A percentile compares a stretch with the other conserved stretches of the same genome.
These are phyloP conservation scores for Auriscalpium vulgare DNA, from an alignment of 768 basidiomycete species.

Conservation along the genomic window DNA sequence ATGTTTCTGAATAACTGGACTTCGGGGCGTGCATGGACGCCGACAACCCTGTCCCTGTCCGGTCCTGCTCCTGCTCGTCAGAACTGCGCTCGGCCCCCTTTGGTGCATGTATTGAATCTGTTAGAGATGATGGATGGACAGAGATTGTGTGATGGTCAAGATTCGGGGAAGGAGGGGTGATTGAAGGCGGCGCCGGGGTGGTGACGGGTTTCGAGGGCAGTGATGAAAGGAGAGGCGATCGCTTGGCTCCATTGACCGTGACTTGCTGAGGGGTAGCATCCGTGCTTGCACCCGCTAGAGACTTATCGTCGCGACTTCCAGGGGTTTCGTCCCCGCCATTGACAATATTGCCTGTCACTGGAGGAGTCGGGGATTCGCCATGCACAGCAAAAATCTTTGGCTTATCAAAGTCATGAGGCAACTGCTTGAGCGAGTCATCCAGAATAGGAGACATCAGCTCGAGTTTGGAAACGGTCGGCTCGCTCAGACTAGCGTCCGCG, in stretches of 20 bases:
- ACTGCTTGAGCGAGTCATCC: constrained; percentile 15
- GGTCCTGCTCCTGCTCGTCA: neutral
- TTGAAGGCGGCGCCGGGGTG: neutral
- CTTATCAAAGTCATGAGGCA: constrained; percentile 13
- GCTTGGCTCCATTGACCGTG: neutral
- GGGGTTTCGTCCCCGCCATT: neutral
- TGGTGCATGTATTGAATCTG: neutral
- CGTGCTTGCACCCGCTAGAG: neutral
- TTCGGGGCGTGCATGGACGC: constrained; percentile 54
- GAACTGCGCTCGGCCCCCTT: neutral
- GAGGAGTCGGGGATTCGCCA: constrained; percentile 1
- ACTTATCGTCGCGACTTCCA: neutral
- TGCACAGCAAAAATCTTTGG: constrained; percentile 1
- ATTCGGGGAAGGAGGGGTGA: constrained; percentile 9
- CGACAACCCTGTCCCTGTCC: constrained; percentile 24
- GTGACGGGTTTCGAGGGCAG: constrained; percentile 38
- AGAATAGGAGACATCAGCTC: constrained; percentile 16
- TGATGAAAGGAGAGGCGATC: constrained; percentile 33
- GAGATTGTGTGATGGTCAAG: constrained; percentile 1
- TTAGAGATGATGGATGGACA: constrained; percentile 6
- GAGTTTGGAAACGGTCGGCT: constrained; percentile 24
- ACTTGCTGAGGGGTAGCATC: neutral
- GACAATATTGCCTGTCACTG: neutral
- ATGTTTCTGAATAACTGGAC: constrained; percentile 27
- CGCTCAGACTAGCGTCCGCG: constrained; percentile 16